Percentiles rank a stretch among this genome's conserved stretches.
phyloP scores from a whole-genome alignment of 2,329 filamentous ascomycete genomes.

The Lasiodiplodia sp. region DNA sequence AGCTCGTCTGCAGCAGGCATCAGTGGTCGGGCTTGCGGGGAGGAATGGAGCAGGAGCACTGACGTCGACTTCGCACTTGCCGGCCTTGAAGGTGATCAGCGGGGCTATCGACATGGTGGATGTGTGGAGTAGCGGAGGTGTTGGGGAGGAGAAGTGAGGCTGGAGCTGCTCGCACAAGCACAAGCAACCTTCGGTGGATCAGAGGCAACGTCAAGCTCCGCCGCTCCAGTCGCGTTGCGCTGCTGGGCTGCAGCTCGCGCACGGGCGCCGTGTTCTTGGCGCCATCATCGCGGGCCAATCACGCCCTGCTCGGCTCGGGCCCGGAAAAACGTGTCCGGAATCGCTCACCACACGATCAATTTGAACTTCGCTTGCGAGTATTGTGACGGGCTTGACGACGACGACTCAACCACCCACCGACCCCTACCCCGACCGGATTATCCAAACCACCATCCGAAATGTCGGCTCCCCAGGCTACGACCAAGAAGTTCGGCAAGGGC shows the following conservation, averaged over 20 bases:
- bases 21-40: neutral
- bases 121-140: constrained; percentile 10
- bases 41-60: constrained; percentile 40
- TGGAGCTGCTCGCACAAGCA: constrained; percentile 8
- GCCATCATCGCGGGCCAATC: constrained; percentile 18
- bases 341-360: constrained; percentile 26
- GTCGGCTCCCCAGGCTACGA: constrained; percentile 67
- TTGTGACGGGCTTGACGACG: constrained; percentile 29
- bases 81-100: constrained; percentile 96
- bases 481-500: constrained; percentile 98
- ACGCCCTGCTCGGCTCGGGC: constrained; percentile 16
- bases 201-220: constrained; percentile 29
- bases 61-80: constrained; percentile 85
- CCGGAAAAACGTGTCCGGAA: constrained; percentile 27
- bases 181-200: constrained; percentile 28
- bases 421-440: constrained; percentile 29
- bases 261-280: constrained; percentile 26
- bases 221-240: constrained; percentile 11
- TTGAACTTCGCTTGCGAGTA: constrained; percentile 28
- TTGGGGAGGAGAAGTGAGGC: constrained; percentile 29
- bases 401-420: constrained; percentile 32
- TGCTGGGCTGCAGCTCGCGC: constrained; percentile 18
- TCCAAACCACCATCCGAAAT: constrained; percentile 65
- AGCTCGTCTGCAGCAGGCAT: constrained; percentile 43
- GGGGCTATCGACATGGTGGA: constrained; percentile 78